These are phyloP conservation scores for Angomonas ambiguus DNA, from an alignment of 208 protist species.

Conservation along the genomic window DNA sequence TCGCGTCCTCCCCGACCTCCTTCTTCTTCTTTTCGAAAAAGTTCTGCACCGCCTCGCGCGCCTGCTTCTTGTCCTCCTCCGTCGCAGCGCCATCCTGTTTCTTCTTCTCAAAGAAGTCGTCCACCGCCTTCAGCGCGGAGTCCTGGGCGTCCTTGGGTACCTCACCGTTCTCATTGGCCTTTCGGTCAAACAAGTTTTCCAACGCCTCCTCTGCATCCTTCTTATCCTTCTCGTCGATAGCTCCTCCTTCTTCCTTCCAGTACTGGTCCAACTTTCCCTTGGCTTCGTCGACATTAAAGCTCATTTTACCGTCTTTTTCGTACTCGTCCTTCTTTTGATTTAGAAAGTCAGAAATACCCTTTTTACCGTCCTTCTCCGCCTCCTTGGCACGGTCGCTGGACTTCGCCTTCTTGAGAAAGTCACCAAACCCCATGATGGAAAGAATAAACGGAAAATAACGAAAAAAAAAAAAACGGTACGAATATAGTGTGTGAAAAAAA, in stretches of 20 bases:
- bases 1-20: not conserved
- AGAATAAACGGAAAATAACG: constrained; percentile 10
- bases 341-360: not conserved
- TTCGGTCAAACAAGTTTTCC: not conserved
- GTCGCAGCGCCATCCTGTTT: not conserved
- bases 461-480: not conserved
- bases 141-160: not conserved
- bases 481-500: not conserved
- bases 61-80: constrained; percentile 3
- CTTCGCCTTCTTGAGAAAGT: constrained; percentile 3
- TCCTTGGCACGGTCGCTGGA: not conserved
- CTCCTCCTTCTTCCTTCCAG: not conserved
- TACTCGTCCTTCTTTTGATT: constrained; percentile 10
- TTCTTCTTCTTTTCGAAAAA: not conserved
- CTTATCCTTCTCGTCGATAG: constrained; percentile 1
- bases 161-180: not conserved
- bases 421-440: not conserved
- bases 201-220: not conserved
- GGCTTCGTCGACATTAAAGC: not conserved
- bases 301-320: constrained; percentile 4
- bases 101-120: constrained; percentile 6
- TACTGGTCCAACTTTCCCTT: not conserved
- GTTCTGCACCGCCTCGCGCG: not conserved
- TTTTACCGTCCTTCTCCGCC: not conserved
- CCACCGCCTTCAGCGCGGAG: not conserved